Conservation (phyloP, 1,284 basidiomycete species). For the Peniophora sp. region DNA sequence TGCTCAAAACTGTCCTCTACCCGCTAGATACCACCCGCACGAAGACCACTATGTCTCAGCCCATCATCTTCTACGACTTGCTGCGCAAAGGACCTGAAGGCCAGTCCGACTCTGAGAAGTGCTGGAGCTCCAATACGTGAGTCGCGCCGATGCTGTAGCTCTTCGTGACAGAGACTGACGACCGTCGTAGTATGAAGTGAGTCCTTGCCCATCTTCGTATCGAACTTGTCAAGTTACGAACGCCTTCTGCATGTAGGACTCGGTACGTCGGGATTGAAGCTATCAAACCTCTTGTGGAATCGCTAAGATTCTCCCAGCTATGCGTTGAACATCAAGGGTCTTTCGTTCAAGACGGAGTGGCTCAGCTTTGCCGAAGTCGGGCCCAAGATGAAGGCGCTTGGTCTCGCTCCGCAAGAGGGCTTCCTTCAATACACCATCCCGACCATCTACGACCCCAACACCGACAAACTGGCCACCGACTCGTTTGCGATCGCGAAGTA, state of each 20-base stretch:
- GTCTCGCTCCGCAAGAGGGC: slow-evolving; percentile 15
- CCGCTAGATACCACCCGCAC: no score
- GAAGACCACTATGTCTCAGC: background rate
- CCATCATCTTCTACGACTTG: slow-evolving; percentile 21
- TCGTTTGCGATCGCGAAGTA: slow-evolving; percentile 23
- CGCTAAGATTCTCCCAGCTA: slow-evolving; percentile 13
- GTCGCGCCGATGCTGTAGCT: no score
- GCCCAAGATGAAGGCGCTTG: slow-evolving; percentile 17
- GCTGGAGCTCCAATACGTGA: slow-evolving; percentile 21
- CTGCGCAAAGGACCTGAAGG: slow-evolving; percentile 7
- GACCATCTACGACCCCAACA: slow-evolving; percentile 20
- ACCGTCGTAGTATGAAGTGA: slow-evolving; percentile 13
- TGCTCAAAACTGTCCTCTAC: no score
- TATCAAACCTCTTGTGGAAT: background rate
- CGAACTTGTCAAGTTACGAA: no score
- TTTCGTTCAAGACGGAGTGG: slow-evolving; percentile 25
- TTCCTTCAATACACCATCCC: slow-evolving; percentile 24
- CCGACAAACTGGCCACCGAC: slow-evolving; percentile 18
- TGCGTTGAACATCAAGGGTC: slow-evolving; percentile 23
- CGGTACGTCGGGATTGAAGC: no score
- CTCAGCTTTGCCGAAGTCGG: slow-evolving; percentile 27
- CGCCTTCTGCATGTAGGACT: no score
- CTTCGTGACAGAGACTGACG: no score
- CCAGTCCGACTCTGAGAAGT: slow-evolving; percentile 4
- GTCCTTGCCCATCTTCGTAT: slow-evolving; percentile 7